Evolutionary conservation across 2,329 filamentous ascomycete species (phyloP), one percentile per base, ranked within the genome.

Genomic region (Monosporascus ibericus): DNA sequence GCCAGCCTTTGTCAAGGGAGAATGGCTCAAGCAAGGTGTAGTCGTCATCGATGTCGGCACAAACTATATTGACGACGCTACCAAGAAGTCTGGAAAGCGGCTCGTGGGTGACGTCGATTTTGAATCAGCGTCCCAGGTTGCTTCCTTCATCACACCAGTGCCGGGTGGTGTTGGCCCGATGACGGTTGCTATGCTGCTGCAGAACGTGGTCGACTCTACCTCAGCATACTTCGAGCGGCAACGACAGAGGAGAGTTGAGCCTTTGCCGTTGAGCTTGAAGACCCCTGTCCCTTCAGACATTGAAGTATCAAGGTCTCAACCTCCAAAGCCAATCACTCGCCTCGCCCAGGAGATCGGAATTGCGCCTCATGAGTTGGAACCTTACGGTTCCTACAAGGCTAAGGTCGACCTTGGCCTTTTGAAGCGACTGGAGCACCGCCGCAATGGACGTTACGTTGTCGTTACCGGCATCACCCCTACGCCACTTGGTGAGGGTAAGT

Each of bases 31-130:
- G 79, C 85, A 88, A 18, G 94, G 92, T 37, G 90, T 83, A n/a
- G 87, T 99, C 6, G 91, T 99, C 40, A 95, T 99, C 64, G 94
- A 99, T 65, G 94, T 99, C 18, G 94, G 94, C 56, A 99, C 92
- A 59, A 99, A 99, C 77, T 96, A 91, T 76, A 85, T 97, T 52
- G 82, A 89, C 6, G 94, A 99, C 67, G 77, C 84, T 38, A 86
- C 87, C 56, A 96, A 88, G 76, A 96, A 96, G 76, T 95, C 90
- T 14, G 94, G 94, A 36, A 84, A 94, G 70, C 84, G 92, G 59
- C 82, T 99, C 22, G 92, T 97, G 6, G 94, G 94, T 55, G 94
- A 99, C 69, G 94, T 99, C 42, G 91, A 99, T 64, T 97, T 85
- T 63, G 90, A 91, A 49, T 84, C 88, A 44, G 92, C 92, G 17